A percentile compares a stretch with the other conserved stretches of the same genome.
Conservation (phyloP, 352 stramenopile genomes). For the Pythium myriotylum region DNA sequence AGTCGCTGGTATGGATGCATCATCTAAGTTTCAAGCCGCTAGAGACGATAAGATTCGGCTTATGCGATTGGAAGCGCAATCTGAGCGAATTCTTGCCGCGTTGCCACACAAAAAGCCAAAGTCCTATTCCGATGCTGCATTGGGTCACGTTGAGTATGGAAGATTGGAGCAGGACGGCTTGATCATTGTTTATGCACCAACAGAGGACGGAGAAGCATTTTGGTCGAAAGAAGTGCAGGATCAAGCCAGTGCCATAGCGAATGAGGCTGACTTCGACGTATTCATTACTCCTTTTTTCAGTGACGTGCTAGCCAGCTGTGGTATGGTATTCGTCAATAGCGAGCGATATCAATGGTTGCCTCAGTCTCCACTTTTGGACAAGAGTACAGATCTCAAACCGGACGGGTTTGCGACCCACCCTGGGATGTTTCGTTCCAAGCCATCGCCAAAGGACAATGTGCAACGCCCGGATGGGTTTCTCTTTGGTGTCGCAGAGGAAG, state of each 20-base stretch:
- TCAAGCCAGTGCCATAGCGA: conserved; percentile 6
- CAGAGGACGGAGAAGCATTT: conserved; percentile 14
- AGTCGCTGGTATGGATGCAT: too few relatives aligned
- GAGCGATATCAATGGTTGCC: too few relatives aligned
- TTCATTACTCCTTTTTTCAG: conserved; percentile 24
- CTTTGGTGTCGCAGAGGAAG: conserved; percentile 37
- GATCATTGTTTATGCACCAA: conserved; percentile 8
- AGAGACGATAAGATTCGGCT: too few relatives aligned
- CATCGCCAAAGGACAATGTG: conserved; percentile 21
- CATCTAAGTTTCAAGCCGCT: too few relatives aligned
- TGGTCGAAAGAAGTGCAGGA: conserved; percentile 11
- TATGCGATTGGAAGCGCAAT: too few relatives aligned
- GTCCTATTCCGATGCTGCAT: conserved; percentile 13
- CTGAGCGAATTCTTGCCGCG: conserved; percentile 1
- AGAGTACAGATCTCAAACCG: too few relatives aligned
- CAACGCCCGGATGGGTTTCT: conserved; percentile 25
- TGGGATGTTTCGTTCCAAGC: conserved; percentile 26
- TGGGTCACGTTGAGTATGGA: conserved; percentile 5
- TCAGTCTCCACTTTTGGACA: too few relatives aligned
- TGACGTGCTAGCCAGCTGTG: too few relatives aligned
- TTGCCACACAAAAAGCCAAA: conserved; percentile 14
- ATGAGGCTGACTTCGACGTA: conserved; percentile 14
- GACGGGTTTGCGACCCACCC: conserved; percentile 33
- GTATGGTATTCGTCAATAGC: too few relatives aligned
- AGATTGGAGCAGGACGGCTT: conserved; percentile 14